Conservation (phyloP, 2,329 filamentous ascomycete species). For the Penicillium corylophilum region DNA sequence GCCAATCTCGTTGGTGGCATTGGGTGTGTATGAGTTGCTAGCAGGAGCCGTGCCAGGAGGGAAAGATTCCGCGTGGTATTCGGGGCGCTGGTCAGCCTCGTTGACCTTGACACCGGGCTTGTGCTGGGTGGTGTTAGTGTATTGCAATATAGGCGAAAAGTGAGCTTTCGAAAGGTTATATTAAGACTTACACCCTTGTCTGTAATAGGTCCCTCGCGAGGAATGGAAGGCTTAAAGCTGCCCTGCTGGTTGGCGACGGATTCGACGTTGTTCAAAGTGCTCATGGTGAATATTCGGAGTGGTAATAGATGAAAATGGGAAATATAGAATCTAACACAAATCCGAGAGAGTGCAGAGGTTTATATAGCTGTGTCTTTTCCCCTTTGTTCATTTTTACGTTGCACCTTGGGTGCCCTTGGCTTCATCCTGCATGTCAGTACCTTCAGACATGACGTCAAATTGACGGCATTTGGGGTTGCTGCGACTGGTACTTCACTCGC, state of each 20-base stretch:
- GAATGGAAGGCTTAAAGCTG: slow-evolving; percentile 55
- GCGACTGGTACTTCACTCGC: background rate
- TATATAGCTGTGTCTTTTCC: background rate
- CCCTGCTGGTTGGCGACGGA: slow-evolving; percentile 53
- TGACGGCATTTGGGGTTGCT: background rate
- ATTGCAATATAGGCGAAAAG: slow-evolving; percentile 4
- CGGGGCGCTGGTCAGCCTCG: slow-evolving; percentile 55
- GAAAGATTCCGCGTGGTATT: slow-evolving; percentile 63
- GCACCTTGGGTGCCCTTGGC: background rate
- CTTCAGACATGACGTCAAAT: slow-evolving; percentile 11
- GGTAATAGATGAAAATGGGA: background rate
- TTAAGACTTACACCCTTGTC: slow-evolving; percentile 54
- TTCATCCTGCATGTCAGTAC: background rate
- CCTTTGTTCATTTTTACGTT: background rate
- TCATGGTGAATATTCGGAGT: slow-evolving; percentile 19
- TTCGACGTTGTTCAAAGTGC: slow-evolving; percentile 47
- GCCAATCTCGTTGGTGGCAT: slow-evolving; percentile 39
- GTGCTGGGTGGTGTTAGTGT: slow-evolving; percentile 51
- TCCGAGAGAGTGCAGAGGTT: background rate
- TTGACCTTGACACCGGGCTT: slow-evolving; percentile 61
- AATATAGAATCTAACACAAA: background rate
- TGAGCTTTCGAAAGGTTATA: too few relatives aligned
- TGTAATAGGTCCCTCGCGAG: slow-evolving; percentile 54
- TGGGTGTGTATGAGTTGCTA: slow-evolving; percentile 49
- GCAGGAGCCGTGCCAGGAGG: slow-evolving; percentile 64